Percentiles rank a stretch among this genome's conserved stretches.
Evolutionary conservation across 331 rosid genomes (phyloP).

Genomic region (Arachis monticola): DNA sequence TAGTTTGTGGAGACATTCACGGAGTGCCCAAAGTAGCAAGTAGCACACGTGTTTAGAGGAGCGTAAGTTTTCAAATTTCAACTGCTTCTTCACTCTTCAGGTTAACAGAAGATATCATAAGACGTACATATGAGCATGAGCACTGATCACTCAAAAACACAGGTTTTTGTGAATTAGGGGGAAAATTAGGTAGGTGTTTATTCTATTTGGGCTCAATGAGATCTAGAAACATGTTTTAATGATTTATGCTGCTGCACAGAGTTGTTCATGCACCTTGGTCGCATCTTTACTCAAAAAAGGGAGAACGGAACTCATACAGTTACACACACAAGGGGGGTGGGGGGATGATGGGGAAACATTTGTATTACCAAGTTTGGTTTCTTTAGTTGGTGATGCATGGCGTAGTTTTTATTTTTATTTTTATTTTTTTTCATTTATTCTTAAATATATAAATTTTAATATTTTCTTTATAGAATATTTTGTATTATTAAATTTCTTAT

Average conservation of each 20-base stretch:
- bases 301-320: too few relatives aligned
- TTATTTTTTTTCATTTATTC: too few relatives aligned
- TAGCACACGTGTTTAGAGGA: conserved; percentile 42
- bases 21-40: conserved; percentile 55
- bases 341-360: conserved; percentile 15
- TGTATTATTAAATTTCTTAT: too few relatives aligned
- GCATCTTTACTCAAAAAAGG: too few relatives aligned
- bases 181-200: conserved; percentile 27
- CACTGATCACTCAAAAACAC: conserved; percentile 26
- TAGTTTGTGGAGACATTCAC: conserved; percentile 72
- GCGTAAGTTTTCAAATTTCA: conserved; percentile 1
- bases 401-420: too few relatives aligned
- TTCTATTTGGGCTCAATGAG: conserved; percentile 15
- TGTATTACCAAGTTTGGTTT: not conserved
- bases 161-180: conserved; percentile 36
- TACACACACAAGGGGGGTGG: too few relatives aligned
- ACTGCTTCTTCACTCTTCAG: conserved; percentile 4
- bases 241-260: conserved; percentile 26
- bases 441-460: too few relatives aligned
- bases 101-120: not conserved
- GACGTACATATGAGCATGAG: conserved; percentile 28
- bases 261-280: conserved; percentile 9
- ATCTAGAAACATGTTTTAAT: conserved; percentile 31
- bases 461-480: too few relatives aligned
- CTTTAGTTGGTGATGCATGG: too few relatives aligned